Conservation (phyloP, 2,329 filamentous ascomycete genomes). For the Celoporthe dispersa region DNA sequence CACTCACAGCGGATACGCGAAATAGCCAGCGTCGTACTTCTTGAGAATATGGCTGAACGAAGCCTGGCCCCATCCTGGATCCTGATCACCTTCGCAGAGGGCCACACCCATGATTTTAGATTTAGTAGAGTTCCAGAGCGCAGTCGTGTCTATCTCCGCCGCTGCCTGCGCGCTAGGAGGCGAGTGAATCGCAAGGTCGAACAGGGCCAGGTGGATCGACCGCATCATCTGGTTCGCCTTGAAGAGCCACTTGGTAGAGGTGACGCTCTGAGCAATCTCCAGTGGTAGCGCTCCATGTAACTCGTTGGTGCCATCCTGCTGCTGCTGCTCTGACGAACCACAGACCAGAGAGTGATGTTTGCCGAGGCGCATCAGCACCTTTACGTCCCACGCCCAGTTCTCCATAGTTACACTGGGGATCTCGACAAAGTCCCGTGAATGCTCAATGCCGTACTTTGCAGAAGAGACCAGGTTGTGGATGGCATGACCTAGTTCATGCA, state of each 20-base stretch:
- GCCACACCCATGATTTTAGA: background rate
- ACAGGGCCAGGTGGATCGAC: background rate
- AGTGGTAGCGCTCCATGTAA: background rate
- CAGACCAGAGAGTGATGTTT: background rate
- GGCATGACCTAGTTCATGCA: conserved; percentile 7
- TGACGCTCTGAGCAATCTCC: background rate
- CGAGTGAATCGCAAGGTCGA: conserved; percentile 6
- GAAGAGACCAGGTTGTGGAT: conserved; percentile 2
- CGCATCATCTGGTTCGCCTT: background rate
- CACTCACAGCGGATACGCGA: conserved; percentile 5
- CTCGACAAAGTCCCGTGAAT: conserved; percentile 9
- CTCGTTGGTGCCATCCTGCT: background rate
- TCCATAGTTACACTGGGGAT: conserved; percentile 2
- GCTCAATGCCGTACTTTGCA: conserved; percentile 4
- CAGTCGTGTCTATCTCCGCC: background rate
- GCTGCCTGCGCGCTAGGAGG: background rate
- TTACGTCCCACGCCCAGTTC: background rate
- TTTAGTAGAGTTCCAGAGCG: background rate
- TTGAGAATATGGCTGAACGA: conserved; percentile 1
- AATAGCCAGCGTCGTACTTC: conserved; percentile 5
- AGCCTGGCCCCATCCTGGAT: conserved; percentile 6
- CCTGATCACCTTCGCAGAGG: background rate
- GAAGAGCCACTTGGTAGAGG: background rate
- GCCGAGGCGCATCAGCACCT: background rate
- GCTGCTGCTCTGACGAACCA: background rate